Base-by-base conservation (phyloP, 164 flowering plant genomes). In the Litsea cubeba region DNA sequence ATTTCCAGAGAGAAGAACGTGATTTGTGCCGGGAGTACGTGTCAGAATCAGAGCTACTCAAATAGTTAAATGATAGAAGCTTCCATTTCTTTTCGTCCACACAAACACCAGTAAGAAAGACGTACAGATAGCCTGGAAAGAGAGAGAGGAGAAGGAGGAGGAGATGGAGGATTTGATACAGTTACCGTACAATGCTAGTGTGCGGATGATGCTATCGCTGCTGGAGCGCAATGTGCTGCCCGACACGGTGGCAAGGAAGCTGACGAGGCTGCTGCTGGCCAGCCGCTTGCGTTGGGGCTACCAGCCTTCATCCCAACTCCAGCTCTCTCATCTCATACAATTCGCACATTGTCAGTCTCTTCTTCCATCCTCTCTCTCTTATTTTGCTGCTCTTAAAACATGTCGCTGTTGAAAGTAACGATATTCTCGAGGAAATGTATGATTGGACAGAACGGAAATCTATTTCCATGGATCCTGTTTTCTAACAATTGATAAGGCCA, bases 181-280 rank as follows among this genome's bases (percentile, higher is more conserved):
- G 76, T 72, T 80, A 7, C 88, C 96, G 4, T 95, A 95, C 84
- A 83, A 84, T 14, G 95, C 87, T 3, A 81, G 88, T 0, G 96
- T 90, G 62, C 76, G 80, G 49, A 0, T 89, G 65, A 79, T 85
- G 89, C 68, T 93, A 50, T 77, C 83, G 5, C 84, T 91, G 10
- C 84, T 93, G 51, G 97, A 95, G 82, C 85, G 89, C 1, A 90
- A 89, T 46, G 49, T 93, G 62, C 78, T 95, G 3, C 98, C 99
- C 1, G 99, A 95, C 78, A 80, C 83, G 22, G 86, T 91, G 62
- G 70, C 91, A 2, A 81, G 99, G 76, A 82, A 85, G 80, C 88
- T 95, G 23, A 93, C 93, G 1, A 88, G 94, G 32, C 50, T 89
- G 75, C 88, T 93, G 32, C 80, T 93, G 50, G 87, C 91, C 0